These are phyloP conservation scores for Xylaria sp. DNA, from an alignment of 2,329 filamentous ascomycete genomes.

Conservation along the genomic window DNA sequence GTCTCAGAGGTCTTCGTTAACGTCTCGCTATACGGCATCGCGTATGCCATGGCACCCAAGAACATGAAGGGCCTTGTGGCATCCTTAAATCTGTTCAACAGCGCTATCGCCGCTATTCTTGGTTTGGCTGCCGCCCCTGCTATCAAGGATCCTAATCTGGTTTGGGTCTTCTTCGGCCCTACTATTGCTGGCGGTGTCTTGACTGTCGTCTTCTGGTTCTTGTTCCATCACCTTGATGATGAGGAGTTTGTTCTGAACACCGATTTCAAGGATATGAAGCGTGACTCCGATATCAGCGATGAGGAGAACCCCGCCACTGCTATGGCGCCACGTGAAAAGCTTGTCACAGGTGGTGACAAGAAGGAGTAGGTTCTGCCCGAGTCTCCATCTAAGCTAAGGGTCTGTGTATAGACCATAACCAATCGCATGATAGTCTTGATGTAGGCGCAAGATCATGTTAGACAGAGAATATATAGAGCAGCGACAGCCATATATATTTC, in stretches of 20 bases:
- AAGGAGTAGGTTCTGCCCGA: slow-evolving; percentile 26
- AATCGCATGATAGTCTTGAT: neutral
- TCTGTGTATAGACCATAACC: slow-evolving; percentile 7
- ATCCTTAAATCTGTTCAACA: slow-evolving; percentile 76
- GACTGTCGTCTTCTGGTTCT: slow-evolving; percentile 47
- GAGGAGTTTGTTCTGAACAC: slow-evolving; percentile 49
- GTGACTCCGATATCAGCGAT: slow-evolving; percentile 46
- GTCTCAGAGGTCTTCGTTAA: slow-evolving; percentile 66
- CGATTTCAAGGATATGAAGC: slow-evolving; percentile 47
- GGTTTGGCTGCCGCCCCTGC: slow-evolving; percentile 63
- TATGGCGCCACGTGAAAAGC: slow-evolving; percentile 61
- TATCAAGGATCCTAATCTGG: slow-evolving; percentile 59
- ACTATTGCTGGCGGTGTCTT: slow-evolving; percentile 46
- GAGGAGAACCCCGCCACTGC: slow-evolving; percentile 34
- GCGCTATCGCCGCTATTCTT: slow-evolving; percentile 74
- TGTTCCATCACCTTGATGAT: slow-evolving; percentile 46
- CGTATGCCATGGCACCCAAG: slow-evolving; percentile 79
- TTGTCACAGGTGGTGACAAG: slow-evolving; percentile 60
- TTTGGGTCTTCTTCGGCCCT: slow-evolving; percentile 53
- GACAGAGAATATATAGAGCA: slow-evolving; percentile 1
- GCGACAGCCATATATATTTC: slow-evolving; percentile 5
- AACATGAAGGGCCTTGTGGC: slow-evolving; percentile 85
- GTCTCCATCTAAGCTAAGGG: neutral
- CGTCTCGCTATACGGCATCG: slow-evolving; percentile 75
- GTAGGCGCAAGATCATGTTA: neutral